A percentile compares a stretch with the other conserved stretches of the same genome.
Evolutionary conservation across 1,284 basidiomycete genomes (phyloP).

Genomic region (Puccinia novopanici): DNA sequence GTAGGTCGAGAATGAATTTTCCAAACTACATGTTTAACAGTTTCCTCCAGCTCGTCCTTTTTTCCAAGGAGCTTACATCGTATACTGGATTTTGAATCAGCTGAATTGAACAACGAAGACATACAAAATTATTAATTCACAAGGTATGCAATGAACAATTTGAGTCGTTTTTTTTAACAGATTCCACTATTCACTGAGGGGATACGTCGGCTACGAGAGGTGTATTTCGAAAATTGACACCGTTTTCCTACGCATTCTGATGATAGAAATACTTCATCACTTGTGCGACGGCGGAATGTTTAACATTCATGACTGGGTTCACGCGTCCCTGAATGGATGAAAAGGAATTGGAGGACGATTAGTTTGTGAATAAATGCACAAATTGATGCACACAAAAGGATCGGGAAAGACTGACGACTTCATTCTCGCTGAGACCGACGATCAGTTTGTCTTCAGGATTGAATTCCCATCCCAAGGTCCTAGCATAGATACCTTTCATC

Average conservation of each 20-base stretch:
- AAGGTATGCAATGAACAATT: no score
- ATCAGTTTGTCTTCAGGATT: neutral
- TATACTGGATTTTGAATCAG: no score
- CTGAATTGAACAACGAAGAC: no score
- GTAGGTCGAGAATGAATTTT: no score
- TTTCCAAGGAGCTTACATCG: no score
- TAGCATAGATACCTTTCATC: conserved; percentile 26
- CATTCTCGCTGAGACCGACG: conserved; percentile 10
- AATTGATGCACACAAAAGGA: neutral
- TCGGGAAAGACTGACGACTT: neutral
- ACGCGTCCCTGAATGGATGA: neutral
- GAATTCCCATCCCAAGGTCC: conserved; percentile 11
- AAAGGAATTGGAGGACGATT: neutral
- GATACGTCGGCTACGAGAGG: no score
- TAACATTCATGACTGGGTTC: conserved; percentile 30
- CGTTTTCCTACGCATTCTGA: neutral
- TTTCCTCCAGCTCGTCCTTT: no score
- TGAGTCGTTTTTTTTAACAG: no score
- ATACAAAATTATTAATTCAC: no score
- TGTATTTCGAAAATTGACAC: no score
- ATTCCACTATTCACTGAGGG: no score
- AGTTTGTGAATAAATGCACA: neutral
- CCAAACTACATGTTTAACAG: no score
- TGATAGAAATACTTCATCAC: conserved; percentile 30
- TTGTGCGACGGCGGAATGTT: conserved; percentile 2